Evolutionary conservation across 352 stramenopile genomes (phyloP).

Genomic region (Globisporangium paroecandrum): DNA sequence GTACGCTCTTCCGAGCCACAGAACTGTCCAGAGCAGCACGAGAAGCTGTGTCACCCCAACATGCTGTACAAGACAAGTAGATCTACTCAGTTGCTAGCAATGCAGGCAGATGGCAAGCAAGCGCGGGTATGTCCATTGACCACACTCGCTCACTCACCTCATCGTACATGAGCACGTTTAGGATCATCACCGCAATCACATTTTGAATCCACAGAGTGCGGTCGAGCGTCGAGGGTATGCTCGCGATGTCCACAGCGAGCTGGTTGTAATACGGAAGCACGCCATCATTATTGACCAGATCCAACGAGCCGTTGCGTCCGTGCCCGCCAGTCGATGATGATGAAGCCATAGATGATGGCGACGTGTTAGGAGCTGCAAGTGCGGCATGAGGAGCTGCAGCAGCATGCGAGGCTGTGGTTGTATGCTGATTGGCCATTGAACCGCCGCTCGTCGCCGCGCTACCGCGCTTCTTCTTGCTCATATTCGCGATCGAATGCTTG

Average conservation of each 20-base stretch:
- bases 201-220: slow-evolving; percentile 35
- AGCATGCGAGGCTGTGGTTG: background rate
- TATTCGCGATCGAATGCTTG: slow-evolving; percentile 7
- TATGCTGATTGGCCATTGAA: background rate
- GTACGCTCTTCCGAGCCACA: slow-evolving; percentile 41
- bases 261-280: slow-evolving; percentile 12
- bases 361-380: background rate
- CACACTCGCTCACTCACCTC: slow-evolving; percentile 23
- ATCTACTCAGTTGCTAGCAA: background rate
- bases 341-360: background rate
- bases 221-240: slow-evolving; percentile 25
- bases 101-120: background rate
- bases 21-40: slow-evolving; percentile 22
- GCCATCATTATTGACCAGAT: background rate
- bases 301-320: background rate
- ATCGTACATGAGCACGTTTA: slow-evolving; percentile 44
- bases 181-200: slow-evolving; percentile 25
- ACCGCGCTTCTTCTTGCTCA: slow-evolving; percentile 41
- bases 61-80: slow-evolving; percentile 17
- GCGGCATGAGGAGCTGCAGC: background rate
- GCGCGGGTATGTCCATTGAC: background rate
- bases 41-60: slow-evolving; percentile 27
- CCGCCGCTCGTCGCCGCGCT: slow-evolving; percentile 6
- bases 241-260: slow-evolving; percentile 19
- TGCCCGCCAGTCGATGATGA: background rate